phyloP scores from a whole-genome alignment of 2,329 filamentous ascomycete genomes.

The Didymella lethalis region DNA sequence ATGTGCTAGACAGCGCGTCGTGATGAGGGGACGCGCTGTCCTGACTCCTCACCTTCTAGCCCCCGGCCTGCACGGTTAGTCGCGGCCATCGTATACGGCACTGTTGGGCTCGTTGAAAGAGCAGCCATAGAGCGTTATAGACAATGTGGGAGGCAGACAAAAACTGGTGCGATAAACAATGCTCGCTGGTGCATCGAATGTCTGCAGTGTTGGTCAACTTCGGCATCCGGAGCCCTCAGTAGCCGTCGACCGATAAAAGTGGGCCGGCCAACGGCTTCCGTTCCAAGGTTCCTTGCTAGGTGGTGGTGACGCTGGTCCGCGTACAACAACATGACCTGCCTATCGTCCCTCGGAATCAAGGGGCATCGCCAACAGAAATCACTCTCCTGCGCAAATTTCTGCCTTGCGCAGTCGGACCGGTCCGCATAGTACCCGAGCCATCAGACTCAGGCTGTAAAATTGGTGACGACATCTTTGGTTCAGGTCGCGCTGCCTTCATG shows the following conservation, averaged over 20 bases:
- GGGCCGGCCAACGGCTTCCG: background rate
- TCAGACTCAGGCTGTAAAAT: background rate
- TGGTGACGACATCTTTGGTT: background rate
- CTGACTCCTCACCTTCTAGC: background rate
- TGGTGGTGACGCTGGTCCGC: slow-evolving; percentile 1
- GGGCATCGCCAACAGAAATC: background rate
- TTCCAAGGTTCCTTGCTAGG: no score
- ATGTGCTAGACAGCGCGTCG: background rate
- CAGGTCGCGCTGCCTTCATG: background rate
- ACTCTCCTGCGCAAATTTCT: background rate
- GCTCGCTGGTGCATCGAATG: background rate
- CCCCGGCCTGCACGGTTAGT: background rate
- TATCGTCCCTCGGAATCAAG: background rate
- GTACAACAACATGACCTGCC: slow-evolving; percentile 10
- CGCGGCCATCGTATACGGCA: background rate
- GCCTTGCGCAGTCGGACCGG: slow-evolving; percentile 5
- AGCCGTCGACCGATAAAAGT: background rate
- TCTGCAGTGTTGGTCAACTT: background rate
- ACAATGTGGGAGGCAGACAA: no score
- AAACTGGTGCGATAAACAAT: background rate
- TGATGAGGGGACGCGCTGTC: background rate
- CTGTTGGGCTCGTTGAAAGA: background rate
- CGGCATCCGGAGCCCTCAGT: background rate
- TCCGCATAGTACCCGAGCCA: background rate
- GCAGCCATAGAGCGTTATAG: background rate